Conservation (phyloP, 805 yeast genomes). For the Candida xyloterini region DNA sequence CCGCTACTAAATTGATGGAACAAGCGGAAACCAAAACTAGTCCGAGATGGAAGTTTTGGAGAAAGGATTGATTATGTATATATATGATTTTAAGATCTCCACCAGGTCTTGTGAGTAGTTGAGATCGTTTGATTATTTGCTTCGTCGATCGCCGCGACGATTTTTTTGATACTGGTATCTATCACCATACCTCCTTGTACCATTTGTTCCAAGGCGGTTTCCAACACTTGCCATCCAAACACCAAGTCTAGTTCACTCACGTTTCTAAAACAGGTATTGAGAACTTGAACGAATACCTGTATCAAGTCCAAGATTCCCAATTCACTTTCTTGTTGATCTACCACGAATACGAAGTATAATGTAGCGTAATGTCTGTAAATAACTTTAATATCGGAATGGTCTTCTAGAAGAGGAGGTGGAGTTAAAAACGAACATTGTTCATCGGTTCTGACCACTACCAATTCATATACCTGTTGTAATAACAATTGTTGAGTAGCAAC, state of each 20-base stretch:
- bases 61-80: not conserved
- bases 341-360: constrained; percentile 90
- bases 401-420: constrained; percentile 74
- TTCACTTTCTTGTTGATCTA: constrained; percentile 94
- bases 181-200: constrained; percentile 98
- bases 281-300: constrained; percentile 93
- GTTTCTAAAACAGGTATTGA: constrained; percentile 88
- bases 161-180: constrained; percentile 79
- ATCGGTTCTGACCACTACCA: constrained; percentile 67
- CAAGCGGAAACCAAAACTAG: not conserved
- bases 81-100: constrained; percentile 3
- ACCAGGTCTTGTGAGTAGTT: constrained; percentile 12
- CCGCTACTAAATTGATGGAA: constrained; percentile 33
- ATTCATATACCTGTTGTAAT: constrained; percentile 75
- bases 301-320: constrained; percentile 90
- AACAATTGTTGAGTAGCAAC: constrained; percentile 76
- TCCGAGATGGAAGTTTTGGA: constrained; percentile 7
- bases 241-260: constrained; percentile 95
- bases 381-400: constrained; percentile 74
- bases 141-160: constrained; percentile 80
- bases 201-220: constrained; percentile 86
- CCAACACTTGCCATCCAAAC: constrained; percentile 97
- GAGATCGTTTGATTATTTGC: constrained; percentile 51
- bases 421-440: constrained; percentile 86
- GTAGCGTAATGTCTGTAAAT: constrained; percentile 95